Conservation (phyloP, 768 basidiomycete species). For the Serpula lacrymans region DNA sequence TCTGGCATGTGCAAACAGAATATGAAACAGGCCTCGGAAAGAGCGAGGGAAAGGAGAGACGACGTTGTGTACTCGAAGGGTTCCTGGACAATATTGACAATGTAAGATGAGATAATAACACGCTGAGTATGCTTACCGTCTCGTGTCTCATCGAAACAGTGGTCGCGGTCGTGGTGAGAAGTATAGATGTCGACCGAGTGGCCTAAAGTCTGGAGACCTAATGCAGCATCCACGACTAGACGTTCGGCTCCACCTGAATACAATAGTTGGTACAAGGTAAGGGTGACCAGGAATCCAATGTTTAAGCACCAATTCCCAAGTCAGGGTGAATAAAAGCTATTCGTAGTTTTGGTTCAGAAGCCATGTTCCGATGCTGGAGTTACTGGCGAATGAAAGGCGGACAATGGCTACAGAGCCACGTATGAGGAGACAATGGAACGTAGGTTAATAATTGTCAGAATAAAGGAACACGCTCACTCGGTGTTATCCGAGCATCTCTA, state of each 20-base stretch:
- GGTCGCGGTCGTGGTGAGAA: constrained; percentile 81
- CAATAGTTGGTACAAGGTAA: neutral
- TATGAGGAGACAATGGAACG: too few species aligned
- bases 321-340: constrained; percentile 94
- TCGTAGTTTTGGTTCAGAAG: constrained; percentile 28
- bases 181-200: constrained; percentile 90
- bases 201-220: constrained; percentile 80
- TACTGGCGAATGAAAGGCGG: too few species aligned
- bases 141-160: constrained; percentile 92
- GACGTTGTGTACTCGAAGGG: constrained; percentile 71
- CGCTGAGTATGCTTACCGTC: constrained; percentile 57
- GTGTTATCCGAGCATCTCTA: too few species aligned
- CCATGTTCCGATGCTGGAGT: neutral
- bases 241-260: constrained; percentile 88
- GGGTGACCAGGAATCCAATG: neutral
- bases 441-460: too few species aligned
- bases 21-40: constrained; percentile 77
- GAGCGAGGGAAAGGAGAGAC: constrained; percentile 78
- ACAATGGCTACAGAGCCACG: too few species aligned
- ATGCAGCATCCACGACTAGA: constrained; percentile 90
- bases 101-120: neutral
- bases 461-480: too few species aligned
- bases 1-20: constrained; percentile 83
- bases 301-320: constrained; percentile 76
- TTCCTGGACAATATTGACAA: constrained; percentile 46